Evolutionary conservation across 2,329 filamentous ascomycete genomes (phyloP).

Genomic region (Hymenoscyphus occultus): DNA sequence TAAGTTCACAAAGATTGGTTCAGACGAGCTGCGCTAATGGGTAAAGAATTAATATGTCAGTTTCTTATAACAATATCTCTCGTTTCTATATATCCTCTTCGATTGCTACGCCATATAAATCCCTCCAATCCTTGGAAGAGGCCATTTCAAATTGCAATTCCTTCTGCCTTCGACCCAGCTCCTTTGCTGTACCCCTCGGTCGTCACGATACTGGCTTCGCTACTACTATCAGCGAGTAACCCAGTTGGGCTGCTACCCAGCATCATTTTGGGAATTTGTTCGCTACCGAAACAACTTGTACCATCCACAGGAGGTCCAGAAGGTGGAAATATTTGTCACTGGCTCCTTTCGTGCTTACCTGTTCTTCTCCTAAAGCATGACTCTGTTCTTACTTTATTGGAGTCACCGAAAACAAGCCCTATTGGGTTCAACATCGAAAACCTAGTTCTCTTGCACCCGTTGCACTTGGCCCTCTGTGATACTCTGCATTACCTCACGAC

Average conservation of each 20-base stretch:
- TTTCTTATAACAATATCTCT: constrained; percentile 39
- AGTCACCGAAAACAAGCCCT: constrained; percentile 26
- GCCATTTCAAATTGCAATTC: constrained; percentile 49
- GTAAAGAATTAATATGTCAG: constrained; percentile 33
- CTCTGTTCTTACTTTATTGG: constrained; percentile 3
- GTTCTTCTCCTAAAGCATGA: constrained; percentile 38
- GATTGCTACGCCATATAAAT: constrained; percentile 48
- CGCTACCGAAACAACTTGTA: constrained; percentile 70
- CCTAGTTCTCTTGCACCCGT: constrained; percentile 65
- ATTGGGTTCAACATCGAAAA: constrained; percentile 36
- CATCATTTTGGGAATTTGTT: constrained; percentile 74
- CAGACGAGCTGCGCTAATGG: constrained; percentile 23
- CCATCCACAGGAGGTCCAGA: constrained; percentile 56
- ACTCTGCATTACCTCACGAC: constrained; percentile 79
- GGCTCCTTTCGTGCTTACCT: constrained; percentile 72
- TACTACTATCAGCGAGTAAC: constrained; percentile 65
- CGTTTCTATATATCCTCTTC: constrained; percentile 55
- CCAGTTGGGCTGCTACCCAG: constrained; percentile 68
- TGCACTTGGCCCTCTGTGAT: constrained; percentile 74
- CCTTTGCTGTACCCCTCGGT: constrained; percentile 82
- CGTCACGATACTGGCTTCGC: constrained; percentile 72
- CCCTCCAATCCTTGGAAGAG: constrained; percentile 26
- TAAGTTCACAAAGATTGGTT: constrained; percentile 33
- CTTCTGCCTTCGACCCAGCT: constrained; percentile 82
- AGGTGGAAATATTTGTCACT: constrained; percentile 68